Percentiles rank a stretch among this genome's conserved stretches.
phyloP scores from a whole-genome alignment of 2,329 filamentous ascomycete genomes.

The Apiospora aurea region DNA sequence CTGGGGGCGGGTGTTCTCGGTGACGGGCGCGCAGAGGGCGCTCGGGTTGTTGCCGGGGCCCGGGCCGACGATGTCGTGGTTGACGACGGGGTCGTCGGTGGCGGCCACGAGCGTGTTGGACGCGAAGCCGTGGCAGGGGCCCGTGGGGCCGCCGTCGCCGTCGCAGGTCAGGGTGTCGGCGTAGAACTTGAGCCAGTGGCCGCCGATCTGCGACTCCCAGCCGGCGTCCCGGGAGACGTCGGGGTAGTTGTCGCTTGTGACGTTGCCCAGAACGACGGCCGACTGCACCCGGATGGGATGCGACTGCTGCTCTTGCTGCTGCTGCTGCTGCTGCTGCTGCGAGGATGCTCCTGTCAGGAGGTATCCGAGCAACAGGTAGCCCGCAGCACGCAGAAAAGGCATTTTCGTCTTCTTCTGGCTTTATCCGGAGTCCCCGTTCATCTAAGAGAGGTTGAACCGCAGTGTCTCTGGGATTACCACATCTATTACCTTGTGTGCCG shows the following conservation, averaged over 20 bases:
- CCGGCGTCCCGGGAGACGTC: background rate
- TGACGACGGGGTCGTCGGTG: background rate
- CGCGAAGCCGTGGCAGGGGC: constrained; percentile 19
- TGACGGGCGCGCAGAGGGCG: background rate
- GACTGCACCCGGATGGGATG: constrained; percentile 14
- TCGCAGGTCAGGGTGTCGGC: constrained; percentile 16
- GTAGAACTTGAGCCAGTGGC: constrained; percentile 23
- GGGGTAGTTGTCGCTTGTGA: constrained; percentile 12
- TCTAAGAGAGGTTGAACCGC: background rate
- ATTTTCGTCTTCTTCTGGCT: background rate
- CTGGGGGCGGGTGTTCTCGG: background rate
- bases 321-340: background rate
- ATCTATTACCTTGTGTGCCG: background rate
- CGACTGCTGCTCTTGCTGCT: too few relatives aligned
- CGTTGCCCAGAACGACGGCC: background rate
- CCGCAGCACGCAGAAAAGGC: background rate
- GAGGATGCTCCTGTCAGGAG: background rate
- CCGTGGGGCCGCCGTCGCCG: background rate
- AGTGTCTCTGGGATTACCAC: background rate
- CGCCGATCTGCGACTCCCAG: constrained; percentile 11
- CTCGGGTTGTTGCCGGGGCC: constrained; percentile 12
- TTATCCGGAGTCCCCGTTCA: background rate
- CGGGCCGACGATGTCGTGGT: constrained; percentile 1
- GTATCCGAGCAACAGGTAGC: background rate
- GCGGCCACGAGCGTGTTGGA: constrained; percentile 18